Base-by-base conservation (phyloP, 2,329 filamentous ascomycete species). In the Fusarium armeniacum region DNA sequence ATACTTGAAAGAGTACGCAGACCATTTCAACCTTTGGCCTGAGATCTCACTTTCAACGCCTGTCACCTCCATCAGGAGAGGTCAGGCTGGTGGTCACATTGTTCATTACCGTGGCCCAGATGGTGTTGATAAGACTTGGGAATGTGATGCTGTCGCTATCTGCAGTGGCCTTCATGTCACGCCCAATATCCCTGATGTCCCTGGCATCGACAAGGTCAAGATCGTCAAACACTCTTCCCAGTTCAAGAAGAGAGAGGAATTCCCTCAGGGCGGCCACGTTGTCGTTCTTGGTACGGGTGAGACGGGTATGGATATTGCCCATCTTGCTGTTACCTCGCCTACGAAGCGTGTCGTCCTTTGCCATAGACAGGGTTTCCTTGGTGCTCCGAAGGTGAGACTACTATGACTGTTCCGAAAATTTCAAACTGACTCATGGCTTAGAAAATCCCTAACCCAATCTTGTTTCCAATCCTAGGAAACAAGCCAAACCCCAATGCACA, bases 321-420 rank as follows among this genome's bases (percentile, higher is more conserved):
- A 83, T 41, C 75, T 84, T 16, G 81, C 82, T 4, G 75, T 83
- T 6, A 84, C 80, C 0, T 79, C 81, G 2, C 72, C 76, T 2
- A 79, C 81, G 2, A 78, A 78, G 41, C 75, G 76, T 22, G 81
- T 83, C 2, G 36, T 53, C 6, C 38, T 53, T 2, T 53, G 51
- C 4, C 51, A 53, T 8, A 43, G 51, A 22, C 36, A 53, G 16
- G 51, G 51, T 6, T 8, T 46, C 32, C 45, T 41, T 26, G 30
- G 46, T 5, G 53, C 53, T 15, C 53, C 53, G 16, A 57, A 57
- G 33, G 53, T 57, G n/a, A 22, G 10, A 3, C 2, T 0, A 18
- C 9, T 9, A 6, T 1, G 0, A 1, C 10, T 3, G 3, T 32
- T 16, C 18, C 9, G 10, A 1, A 12, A 20, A 46, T 8, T 20